These are phyloP conservation scores for Panicum virgatum DNA, from an alignment of 202 grass and related monocot genomes.

Conservation along the genomic window DNA sequence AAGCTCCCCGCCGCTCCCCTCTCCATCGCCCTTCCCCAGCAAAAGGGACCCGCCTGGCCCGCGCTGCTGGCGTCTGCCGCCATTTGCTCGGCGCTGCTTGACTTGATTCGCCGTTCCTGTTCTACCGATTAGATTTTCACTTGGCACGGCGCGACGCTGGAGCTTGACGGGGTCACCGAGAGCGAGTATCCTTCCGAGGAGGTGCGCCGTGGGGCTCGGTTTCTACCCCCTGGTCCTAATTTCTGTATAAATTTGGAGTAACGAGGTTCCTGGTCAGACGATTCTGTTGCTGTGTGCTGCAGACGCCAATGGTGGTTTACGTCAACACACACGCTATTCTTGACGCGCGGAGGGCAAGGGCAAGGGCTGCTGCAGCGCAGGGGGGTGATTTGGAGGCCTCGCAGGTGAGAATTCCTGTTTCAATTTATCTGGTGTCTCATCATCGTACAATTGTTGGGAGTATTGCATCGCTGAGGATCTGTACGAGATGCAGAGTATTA, in stretches of 20 bases:
- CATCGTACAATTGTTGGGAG: neutral
- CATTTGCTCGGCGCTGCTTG: neutral
- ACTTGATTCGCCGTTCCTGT: neutral
- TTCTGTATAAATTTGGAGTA: constrained; percentile 8
- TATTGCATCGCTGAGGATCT: neutral
- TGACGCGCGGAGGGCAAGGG: constrained; percentile 62
- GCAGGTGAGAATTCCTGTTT: constrained; percentile 44
- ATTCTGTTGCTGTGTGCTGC: neutral
- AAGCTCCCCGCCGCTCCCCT: neutral
- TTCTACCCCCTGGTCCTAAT: neutral
- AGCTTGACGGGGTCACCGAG: constrained; percentile 82
- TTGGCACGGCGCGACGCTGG: constrained; percentile 86
- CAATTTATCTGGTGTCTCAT: neutral
- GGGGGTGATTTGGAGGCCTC: constrained; percentile 57
- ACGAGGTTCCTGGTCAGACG: neutral
- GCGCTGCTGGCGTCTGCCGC: neutral
- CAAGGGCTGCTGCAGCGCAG: constrained; percentile 49
- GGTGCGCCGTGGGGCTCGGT: constrained; percentile 26
- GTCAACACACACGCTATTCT: constrained; percentile 87
- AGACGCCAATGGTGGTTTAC: constrained; percentile 94
- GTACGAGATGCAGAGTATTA: neutral
- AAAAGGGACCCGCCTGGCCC: neutral
- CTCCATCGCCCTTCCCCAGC: neutral
- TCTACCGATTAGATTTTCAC: constrained; percentile 71
- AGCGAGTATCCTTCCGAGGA: constrained; percentile 89